Evolutionary conservation across 306 rosid genomes (phyloP), one percentile per base, ranked within the genome.

Genomic region (Pachyrhizus erosus): DNA sequence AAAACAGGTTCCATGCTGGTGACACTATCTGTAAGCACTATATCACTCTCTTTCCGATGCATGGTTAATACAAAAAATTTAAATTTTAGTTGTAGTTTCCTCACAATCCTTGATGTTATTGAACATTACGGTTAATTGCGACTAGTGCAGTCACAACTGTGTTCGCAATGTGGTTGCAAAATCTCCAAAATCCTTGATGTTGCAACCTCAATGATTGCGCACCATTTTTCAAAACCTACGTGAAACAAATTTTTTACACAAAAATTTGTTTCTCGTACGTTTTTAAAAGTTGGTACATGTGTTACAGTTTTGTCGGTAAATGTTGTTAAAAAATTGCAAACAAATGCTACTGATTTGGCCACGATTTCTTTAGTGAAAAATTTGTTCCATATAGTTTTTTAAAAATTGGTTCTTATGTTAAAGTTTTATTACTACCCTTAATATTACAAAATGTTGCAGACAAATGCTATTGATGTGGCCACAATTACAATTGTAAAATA

Each of bases 1-100:
- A 82, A 81, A 88, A 92, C 84, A 84, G 98, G 77, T 96, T 96
- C 88, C 91, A 29, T 24, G 84, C 85, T 17, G 92, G 91, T 6
- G 96, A 93, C 73, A 14, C 91, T 77, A 55, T 93, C 27, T 80
- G 98, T 96, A 88, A 57, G 97, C 79, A 52, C 45, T 39, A 0
- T 3, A 13, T 60, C 39, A 31, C 67, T 61, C 68, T 27, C 55
- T 29, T 7, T 49, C 66, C 17, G 45, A 5, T 48, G 6, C 74
- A 64, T 10, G 26, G 9, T 9, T 61, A 27, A 15, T 29, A 61
- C 40, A 27, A 29, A 21, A 27, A 20, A 61, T 14, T 61, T 15
- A 27, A 61, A 3, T 61, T 61, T 4, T 8, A 37, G 42, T 37
- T 37, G 8, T 2, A 24, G 9, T 12, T 7, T 60, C 7, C 5